phyloP scores from a whole-genome alignment of 2,329 filamentous ascomycete genomes.

The Fusarium sp. region DNA sequence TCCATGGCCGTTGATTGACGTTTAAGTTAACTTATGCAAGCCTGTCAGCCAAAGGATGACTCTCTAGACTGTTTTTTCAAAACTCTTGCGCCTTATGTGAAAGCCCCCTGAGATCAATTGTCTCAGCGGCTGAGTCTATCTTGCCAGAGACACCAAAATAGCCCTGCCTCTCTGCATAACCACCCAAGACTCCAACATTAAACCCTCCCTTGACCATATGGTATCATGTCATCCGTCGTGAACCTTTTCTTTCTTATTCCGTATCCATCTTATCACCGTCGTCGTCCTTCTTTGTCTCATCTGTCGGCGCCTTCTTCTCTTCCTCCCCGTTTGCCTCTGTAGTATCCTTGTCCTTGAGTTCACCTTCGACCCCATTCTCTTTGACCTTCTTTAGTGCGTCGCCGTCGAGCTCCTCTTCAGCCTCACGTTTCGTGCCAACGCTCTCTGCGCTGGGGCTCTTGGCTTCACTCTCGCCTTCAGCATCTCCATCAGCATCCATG shows the following conservation, averaged over 20 bases:
- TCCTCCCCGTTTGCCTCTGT: constrained; percentile 6
- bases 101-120: neutral
- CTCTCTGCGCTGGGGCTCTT: constrained; percentile 46
- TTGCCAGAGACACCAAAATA: neutral
- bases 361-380: constrained; percentile 51
- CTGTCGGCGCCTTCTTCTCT: constrained; percentile 16
- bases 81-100: neutral
- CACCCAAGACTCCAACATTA: neutral
- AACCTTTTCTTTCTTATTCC: constrained; percentile 26
- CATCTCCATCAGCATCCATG: constrained; percentile 32
- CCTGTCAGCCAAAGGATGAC: neutral
- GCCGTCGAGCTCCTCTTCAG: constrained; percentile 57
- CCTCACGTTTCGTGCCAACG: constrained; percentile 63
- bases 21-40: neutral
- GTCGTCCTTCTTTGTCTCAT: constrained; percentile 37
- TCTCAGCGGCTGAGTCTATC: neutral
- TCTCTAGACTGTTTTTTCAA: neutral
- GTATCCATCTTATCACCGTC: constrained; percentile 41
- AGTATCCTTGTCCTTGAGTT: constrained; percentile 49
- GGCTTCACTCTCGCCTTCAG: constrained; percentile 43
- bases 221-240: constrained; percentile 20
- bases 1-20: neutral
- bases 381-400: constrained; percentile 59
- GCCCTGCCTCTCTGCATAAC: constrained; percentile 2
- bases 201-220: constrained; percentile 7